These are phyloP conservation scores for Gloeopeniophorella convolvens DNA, from an alignment of 768 basidiomycete genomes.

Conservation along the genomic window DNA sequence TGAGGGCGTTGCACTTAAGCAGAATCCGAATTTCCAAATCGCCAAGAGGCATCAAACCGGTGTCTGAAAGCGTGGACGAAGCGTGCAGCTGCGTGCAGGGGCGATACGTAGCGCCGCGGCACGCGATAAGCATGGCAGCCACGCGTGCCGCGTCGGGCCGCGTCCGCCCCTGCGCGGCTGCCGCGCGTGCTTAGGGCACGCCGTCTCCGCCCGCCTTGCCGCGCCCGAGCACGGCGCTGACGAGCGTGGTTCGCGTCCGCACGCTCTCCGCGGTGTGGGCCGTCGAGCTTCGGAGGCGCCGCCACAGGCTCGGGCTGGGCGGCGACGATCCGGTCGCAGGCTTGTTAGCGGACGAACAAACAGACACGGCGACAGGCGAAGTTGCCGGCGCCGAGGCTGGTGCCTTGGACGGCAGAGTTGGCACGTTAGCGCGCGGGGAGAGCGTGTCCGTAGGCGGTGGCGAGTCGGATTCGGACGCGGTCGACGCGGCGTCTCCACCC, in stretches of 20 bases:
- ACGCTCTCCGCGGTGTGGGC: neutral
- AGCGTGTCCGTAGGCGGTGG: neutral
- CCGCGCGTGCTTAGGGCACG: neutral
- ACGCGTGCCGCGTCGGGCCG: no score
- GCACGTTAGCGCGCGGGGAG: neutral
- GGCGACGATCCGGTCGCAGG: neutral
- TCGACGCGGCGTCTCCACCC: neutral
- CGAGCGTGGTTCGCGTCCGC: constrained; percentile 10
- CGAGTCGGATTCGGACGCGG: neutral
- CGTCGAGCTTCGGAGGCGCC: constrained; percentile 9
- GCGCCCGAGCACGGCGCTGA: neutral
- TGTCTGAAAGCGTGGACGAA: no score
- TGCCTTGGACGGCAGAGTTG: no score
- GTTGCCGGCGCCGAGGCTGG: neutral
- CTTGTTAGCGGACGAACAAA: neutral
- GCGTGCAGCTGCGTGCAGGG: no score
- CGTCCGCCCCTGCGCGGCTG: no score
- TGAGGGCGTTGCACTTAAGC: neutral
- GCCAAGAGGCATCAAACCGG: no score
- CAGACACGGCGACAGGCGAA: neutral
- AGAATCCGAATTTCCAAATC: no score
- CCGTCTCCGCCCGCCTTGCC: neutral
- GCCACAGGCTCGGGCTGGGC: constrained; percentile 7
- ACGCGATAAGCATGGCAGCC: no score
- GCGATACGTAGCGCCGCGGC: no score